Evolutionary conservation across 441 rosid genomes (phyloP), one percentile per base, ranked within the genome.

Genomic region (Flueggea neowawraea): DNA sequence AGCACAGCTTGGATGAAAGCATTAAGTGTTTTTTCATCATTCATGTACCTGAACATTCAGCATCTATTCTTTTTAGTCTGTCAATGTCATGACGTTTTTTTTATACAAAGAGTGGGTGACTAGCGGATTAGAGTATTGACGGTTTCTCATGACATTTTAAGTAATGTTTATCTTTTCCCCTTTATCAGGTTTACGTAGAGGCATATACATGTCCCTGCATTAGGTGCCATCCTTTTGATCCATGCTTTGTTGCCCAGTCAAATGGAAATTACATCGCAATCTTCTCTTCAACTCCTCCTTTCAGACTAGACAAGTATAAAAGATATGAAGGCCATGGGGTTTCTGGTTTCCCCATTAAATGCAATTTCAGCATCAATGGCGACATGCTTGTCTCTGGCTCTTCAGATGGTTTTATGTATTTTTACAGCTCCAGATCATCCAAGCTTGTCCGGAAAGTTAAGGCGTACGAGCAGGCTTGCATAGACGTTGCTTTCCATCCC

Each of bases 171-270:
- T 31, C 16, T 60, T 66, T 22, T 11, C 48, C 32, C 33, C 58
- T 16, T 70, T 22, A 16, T 41, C 81, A 85, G 96, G 88, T 94
- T 61, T 91, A 91, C 66, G 82, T 78, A 65, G 96, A 94, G 70
- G 96, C 99, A 63, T 91, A 82, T 72, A 84, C 94, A 4, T 91
- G 96, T 60, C 83, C 96, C 54, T 78, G 94, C 63, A 65, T 84
- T 66, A 75, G 86, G 77, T 61, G 51, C 50, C 99, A 89, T 65
- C 97, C 90, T 1, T 63, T 62, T 50, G 90, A 87, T 60, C 83
- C 86, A 12, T 68, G 55, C 58, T 89, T 91, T 31, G 78, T 91
- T 32, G 90, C 94, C 13, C 96, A 84, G 70, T 94, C 97, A 51
- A 79, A 89, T 72, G 97, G 90, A 52, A 89, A 94, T 69, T 91